Conservation (phyloP, 179 eudicot species). For the Spergularia azorica region DNA sequence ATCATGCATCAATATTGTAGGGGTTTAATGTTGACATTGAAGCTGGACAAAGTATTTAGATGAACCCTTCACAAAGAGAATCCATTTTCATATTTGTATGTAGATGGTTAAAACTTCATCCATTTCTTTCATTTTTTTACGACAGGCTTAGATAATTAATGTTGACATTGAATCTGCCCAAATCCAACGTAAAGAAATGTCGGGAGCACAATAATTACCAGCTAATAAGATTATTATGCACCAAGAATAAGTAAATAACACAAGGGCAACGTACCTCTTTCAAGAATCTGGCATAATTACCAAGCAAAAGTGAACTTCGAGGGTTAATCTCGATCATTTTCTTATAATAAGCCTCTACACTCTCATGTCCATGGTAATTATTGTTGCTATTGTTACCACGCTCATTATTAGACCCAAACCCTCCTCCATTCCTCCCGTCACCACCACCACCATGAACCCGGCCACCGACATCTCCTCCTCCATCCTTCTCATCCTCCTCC, state of each 20-base stretch:
- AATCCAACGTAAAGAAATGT: too few relatives aligned
- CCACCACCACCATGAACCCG: constrained; percentile 12
- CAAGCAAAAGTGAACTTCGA: constrained; percentile 50
- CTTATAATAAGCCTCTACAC: constrained; percentile 52
- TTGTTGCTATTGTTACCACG: constrained; percentile 30
- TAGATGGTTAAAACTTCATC: too few relatives aligned
- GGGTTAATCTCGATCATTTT: constrained; percentile 67
- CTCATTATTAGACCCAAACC: constrained; percentile 30
- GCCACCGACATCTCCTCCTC: constrained; percentile 14
- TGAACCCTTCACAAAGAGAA: too few relatives aligned
- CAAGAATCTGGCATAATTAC: constrained; percentile 70
- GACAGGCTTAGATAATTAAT: too few relatives aligned
- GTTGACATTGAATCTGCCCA: too few relatives aligned
- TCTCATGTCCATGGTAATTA: constrained; percentile 34
- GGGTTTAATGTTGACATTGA: too few relatives aligned
- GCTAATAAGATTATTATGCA: too few relatives aligned
- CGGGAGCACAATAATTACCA: too few relatives aligned
- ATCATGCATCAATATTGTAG: too few relatives aligned
- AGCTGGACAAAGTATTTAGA: too few relatives aligned
- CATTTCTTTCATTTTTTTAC: too few relatives aligned
- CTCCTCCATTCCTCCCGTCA: constrained; percentile 37
- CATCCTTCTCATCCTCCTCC: constrained; percentile 33
- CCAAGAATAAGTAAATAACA: not conserved
- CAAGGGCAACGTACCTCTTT: constrained; percentile 51
- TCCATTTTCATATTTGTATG: too few relatives aligned